phyloP scores from a whole-genome alignment of 108 stramenopile genomes.

The Skeletonema grethae region DNA sequence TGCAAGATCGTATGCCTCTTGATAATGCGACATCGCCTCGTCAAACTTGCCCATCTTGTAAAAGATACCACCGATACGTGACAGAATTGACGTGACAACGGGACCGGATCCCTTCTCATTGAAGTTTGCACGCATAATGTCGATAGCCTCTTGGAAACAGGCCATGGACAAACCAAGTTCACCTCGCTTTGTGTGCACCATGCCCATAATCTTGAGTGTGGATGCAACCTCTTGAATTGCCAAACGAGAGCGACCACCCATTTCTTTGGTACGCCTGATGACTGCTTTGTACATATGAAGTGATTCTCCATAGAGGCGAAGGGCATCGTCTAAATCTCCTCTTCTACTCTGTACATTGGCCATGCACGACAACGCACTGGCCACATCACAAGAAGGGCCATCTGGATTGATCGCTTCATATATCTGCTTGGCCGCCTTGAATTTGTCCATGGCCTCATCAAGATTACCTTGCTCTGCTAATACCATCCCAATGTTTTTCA shows the following conservation, averaged over 20 bases:
- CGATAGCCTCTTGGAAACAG: constrained; percentile 76
- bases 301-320: constrained; percentile 68
- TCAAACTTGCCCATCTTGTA: constrained; percentile 70
- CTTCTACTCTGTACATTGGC: constrained; percentile 78
- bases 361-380: constrained; percentile 83
- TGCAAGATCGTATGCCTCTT: constrained; percentile 74
- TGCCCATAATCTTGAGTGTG: constrained; percentile 82
- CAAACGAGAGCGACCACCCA: constrained; percentile 27
- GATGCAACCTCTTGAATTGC: constrained; percentile 71
- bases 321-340: constrained; percentile 76
- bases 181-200: constrained; percentile 73
- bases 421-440: constrained; percentile 65
- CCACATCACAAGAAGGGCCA: constrained; percentile 71
- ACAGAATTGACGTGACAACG: constrained; percentile 59
- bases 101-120: constrained; percentile 43
- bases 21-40: constrained; percentile 75
- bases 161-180: constrained; percentile 69
- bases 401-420: constrained; percentile 55
- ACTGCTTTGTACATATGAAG: constrained; percentile 68
- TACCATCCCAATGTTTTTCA: constrained; percentile 86
- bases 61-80: constrained; percentile 73
- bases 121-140: constrained; percentile 51
- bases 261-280: constrained; percentile 31
- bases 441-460: constrained; percentile 65
- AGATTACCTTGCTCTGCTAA: constrained; percentile 77